phyloP scores from a whole-genome alignment of 192 early-diverging fungal species.

The Mortierella hygrophila region DNA sequence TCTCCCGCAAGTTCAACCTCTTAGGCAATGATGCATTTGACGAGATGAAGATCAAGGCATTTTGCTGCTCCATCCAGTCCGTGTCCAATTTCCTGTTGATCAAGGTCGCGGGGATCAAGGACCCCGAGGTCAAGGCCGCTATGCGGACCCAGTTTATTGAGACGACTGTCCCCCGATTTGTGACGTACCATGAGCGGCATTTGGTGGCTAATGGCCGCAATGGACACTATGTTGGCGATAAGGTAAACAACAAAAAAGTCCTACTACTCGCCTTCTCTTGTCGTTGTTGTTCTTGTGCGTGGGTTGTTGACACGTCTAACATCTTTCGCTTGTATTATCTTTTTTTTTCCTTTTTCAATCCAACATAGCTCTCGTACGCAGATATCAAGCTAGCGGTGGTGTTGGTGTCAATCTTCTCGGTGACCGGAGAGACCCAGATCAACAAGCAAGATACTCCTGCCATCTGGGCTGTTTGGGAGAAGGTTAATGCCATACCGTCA shows the following conservation, averaged over 20 bases:
- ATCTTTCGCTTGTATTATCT: not conserved
- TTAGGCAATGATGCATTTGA: constrained; percentile 26
- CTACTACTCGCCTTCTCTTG: not conserved
- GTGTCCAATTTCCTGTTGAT: constrained; percentile 23
- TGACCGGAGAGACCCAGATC: constrained; percentile 25
- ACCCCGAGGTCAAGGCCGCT: constrained; percentile 18
- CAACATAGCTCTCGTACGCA: constrained; percentile 19
- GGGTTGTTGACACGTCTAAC: not conserved
- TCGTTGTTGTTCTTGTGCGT: too few relatives aligned
- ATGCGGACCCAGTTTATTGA: constrained; percentile 24
- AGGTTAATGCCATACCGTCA: constrained; percentile 34
- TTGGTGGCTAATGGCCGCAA: constrained; percentile 24
- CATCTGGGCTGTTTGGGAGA: constrained; percentile 38
- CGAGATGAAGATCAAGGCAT: constrained; percentile 36
- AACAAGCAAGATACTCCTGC: constrained; percentile 29
- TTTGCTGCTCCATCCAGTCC: constrained; percentile 9
- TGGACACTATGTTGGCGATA: constrained; percentile 34
- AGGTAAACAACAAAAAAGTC: constrained; percentile 17
- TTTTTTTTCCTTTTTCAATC: constrained; percentile 2
- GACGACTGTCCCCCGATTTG: constrained; percentile 15
- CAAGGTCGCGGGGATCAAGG: constrained; percentile 11
- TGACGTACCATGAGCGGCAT: constrained; percentile 21
- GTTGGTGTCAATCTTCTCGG: not conserved
- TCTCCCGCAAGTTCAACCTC: constrained; percentile 23
- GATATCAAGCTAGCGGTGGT: constrained; percentile 25